These are phyloP conservation scores for Chlorella sp. DNA, from an alignment of 139 green algal genomes.

Conservation along the genomic window DNA sequence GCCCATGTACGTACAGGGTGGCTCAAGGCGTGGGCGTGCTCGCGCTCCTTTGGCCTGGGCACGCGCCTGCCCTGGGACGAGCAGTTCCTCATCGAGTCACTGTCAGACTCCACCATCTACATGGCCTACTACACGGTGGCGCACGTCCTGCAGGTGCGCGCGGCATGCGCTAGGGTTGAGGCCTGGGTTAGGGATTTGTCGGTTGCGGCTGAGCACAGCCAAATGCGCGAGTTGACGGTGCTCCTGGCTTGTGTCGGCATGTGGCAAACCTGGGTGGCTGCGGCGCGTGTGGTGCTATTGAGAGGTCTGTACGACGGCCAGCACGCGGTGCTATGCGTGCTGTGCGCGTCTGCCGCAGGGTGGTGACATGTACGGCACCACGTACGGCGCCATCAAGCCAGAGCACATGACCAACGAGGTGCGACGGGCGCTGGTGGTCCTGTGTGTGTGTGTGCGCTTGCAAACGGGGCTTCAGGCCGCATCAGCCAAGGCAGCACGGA, in stretches of 20 bases:
- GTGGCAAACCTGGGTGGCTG: too few species aligned
- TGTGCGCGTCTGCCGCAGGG: constrained; percentile 32
- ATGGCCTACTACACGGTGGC: constrained; percentile 99
- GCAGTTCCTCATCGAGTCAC: constrained; percentile 94
- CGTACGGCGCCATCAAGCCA: constrained; percentile 40
- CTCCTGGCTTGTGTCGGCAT: background rate
- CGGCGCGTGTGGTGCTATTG: too few species aligned
- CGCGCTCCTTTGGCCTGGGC: constrained; percentile 92
- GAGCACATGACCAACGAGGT: constrained; percentile 79
- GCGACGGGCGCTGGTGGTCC: too few species aligned
- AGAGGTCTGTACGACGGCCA: too few species aligned
- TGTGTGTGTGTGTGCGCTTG: too few species aligned
- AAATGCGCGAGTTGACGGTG: background rate
- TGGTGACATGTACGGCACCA: constrained; percentile 86
- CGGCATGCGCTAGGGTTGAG: background rate
- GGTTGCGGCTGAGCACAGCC: background rate
- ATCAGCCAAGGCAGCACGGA: too few species aligned
- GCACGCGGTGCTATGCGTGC: background rate
- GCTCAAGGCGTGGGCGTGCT: constrained; percentile 97
- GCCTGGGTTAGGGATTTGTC: background rate
- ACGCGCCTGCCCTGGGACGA: constrained; percentile 93
- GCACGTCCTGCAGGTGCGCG: constrained; percentile 67
- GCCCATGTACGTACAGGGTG: constrained; percentile 55
- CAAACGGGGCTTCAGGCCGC: too few species aligned
- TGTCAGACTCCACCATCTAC: constrained; percentile 99